These are phyloP conservation scores for Mitragyna speciosa DNA, from an alignment of 257 asterid species.

Conservation along the genomic window DNA sequence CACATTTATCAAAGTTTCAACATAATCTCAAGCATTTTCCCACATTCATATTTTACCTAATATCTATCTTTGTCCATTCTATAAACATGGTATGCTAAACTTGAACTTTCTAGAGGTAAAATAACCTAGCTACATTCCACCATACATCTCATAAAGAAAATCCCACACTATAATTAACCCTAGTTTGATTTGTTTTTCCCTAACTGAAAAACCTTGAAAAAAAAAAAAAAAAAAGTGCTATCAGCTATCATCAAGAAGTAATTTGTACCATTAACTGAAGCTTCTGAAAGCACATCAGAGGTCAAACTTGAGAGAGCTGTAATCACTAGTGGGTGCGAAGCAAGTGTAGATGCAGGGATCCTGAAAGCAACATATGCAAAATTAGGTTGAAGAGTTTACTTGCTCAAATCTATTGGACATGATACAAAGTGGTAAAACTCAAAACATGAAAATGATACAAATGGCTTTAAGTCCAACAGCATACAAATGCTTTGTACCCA, in stretches of 20 bases:
- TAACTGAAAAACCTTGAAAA: too few relatives aligned
- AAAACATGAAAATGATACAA: not conserved
- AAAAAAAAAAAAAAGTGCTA: not conserved
- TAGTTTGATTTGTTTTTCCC: not conserved
- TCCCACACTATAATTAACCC: not conserved
- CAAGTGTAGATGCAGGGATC: slow-evolving; percentile 84
- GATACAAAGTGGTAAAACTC: not conserved
- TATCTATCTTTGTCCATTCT: not conserved
- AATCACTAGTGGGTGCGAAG: slow-evolving; percentile 86
- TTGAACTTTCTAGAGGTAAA: not conserved
- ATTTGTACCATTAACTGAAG: slow-evolving; percentile 83
- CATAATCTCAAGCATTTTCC: not conserved
- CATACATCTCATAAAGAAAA: not conserved
- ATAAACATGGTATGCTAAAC: too few relatives aligned
- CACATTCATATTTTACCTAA: not conserved
- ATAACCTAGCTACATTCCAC: slow-evolving; percentile 2
- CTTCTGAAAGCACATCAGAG: slow-evolving; percentile 76
- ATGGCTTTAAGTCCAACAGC: not conserved
- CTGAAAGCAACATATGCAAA: slow-evolving; percentile 39
- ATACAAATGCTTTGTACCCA: not conserved
- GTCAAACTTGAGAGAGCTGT: slow-evolving; percentile 90
- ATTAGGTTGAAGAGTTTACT: not conserved
- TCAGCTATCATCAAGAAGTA: not conserved
- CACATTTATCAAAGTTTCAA: not conserved
- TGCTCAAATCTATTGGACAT: not conserved